phyloP scores from a whole-genome alignment of 2,329 filamentous ascomycete genomes.

The Botrytis elliptica region DNA sequence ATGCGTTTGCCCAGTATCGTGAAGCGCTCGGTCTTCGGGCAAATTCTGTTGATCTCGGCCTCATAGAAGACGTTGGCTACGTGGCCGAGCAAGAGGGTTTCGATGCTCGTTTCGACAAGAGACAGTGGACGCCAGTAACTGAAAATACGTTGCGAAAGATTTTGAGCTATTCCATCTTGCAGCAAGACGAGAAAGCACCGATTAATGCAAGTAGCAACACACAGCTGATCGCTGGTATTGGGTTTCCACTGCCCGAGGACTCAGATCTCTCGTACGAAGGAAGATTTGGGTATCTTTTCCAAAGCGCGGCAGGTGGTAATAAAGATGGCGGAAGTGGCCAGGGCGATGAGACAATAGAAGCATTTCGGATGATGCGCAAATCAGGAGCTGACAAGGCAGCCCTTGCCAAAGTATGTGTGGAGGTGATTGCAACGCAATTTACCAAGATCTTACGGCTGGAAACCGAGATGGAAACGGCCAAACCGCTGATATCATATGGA shows the following conservation, averaged over 20 bases:
- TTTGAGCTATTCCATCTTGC: constrained; percentile 36
- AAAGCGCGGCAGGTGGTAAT: not conserved
- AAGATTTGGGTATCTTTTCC: constrained; percentile 31
- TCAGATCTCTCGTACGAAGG: constrained; percentile 33
- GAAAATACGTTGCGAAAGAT: constrained; percentile 38
- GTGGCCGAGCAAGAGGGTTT: constrained; percentile 15
- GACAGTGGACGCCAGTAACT: not conserved
- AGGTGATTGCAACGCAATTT: constrained; percentile 32
- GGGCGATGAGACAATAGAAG: constrained; percentile 23
- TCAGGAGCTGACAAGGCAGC: constrained; percentile 26
- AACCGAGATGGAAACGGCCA: constrained; percentile 33
- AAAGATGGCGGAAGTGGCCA: constrained; percentile 19
- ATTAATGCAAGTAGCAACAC: constrained; percentile 26
- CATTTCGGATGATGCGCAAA: constrained; percentile 21
- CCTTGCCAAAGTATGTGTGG: constrained; percentile 27
- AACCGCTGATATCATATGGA: constrained; percentile 28
- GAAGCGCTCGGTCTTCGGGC: not conserved
- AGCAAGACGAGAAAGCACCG: constrained; percentile 27
- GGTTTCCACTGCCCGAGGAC: constrained; percentile 32
- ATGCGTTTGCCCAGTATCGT: constrained; percentile 29
- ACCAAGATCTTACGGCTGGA: constrained; percentile 33
- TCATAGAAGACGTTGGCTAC: constrained; percentile 40
- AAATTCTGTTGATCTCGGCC: constrained; percentile 11
- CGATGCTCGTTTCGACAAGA: not conserved
- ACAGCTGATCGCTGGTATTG: constrained; percentile 38